Conservation (phyloP, 2,329 filamentous ascomycete species). For the Claviceps capensis region DNA sequence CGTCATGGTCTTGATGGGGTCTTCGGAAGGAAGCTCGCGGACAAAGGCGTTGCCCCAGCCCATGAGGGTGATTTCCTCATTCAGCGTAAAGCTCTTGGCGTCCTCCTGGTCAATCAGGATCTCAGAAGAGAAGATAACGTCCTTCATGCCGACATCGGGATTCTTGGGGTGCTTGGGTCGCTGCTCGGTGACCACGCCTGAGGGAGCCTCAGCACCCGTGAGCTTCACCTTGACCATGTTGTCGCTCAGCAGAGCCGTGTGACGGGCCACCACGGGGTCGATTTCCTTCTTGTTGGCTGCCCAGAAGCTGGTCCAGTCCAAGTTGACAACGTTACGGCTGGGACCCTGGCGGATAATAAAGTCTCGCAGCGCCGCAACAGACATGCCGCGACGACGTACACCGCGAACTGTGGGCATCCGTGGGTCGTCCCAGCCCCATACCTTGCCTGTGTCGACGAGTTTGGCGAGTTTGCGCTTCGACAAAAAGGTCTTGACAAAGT, state of each 20-base stretch:
- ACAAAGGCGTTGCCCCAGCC: slow-evolving; percentile 88
- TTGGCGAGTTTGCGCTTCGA: slow-evolving; percentile 81
- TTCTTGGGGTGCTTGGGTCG: slow-evolving; percentile 88
- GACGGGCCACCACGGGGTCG: slow-evolving; percentile 60
- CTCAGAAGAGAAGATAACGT: slow-evolving; percentile 62
- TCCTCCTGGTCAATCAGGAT: slow-evolving; percentile 80
- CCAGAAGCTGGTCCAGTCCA: slow-evolving; percentile 71
- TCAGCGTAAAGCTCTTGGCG: slow-evolving; percentile 63
- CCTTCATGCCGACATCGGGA: slow-evolving; percentile 68
- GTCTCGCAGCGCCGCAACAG: slow-evolving; percentile 63
- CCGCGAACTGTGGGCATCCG: slow-evolving; percentile 77
- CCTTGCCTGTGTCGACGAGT: slow-evolving; percentile 61
- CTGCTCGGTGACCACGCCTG: slow-evolving; percentile 51
- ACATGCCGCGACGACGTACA: slow-evolving; percentile 66
- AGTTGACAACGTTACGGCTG: slow-evolving; percentile 68
- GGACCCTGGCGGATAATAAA: slow-evolving; percentile 79
- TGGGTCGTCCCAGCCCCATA: slow-evolving; percentile 78
- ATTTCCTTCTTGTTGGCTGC: slow-evolving; percentile 70
- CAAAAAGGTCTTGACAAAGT: slow-evolving; percentile 70
- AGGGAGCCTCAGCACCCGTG: slow-evolving; percentile 52
- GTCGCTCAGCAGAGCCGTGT: slow-evolving; percentile 59
- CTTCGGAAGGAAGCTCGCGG: slow-evolving; percentile 44
- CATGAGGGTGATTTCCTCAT: slow-evolving; percentile 93
- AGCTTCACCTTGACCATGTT: slow-evolving; percentile 59
- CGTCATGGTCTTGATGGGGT: slow-evolving; percentile 54